phyloP scores from a whole-genome alignment of 352 stramenopile genomes.

The Globisporangium abappressorium region DNA sequence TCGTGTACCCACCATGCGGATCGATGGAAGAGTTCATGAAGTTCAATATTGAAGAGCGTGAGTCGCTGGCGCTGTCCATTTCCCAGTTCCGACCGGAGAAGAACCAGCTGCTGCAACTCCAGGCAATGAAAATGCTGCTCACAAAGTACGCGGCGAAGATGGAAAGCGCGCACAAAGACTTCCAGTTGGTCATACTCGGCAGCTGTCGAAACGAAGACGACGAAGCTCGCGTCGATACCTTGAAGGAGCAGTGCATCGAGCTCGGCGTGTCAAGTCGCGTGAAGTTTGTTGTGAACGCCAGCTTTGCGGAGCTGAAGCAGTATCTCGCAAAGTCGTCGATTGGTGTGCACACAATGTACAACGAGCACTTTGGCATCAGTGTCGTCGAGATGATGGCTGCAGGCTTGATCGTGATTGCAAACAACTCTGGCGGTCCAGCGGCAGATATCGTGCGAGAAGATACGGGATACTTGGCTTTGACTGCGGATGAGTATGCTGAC shows the following conservation, averaged over 20 bases:
- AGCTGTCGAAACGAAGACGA: constrained; percentile 95
- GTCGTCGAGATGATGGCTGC: constrained; percentile 99
- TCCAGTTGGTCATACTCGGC: constrained; percentile 95
- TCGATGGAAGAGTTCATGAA: constrained; percentile 76
- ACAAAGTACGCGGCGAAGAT: constrained; percentile 46
- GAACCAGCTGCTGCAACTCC: constrained; percentile 95
- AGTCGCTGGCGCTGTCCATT: constrained; percentile 92
- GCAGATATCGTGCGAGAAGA: constrained; percentile 89
- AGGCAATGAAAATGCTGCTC: constrained; percentile 75
- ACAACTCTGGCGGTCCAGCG: constrained; percentile 96
- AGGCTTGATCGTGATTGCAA: constrained; percentile 94
- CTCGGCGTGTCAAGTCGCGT: constrained; percentile 84
- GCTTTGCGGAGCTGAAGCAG: constrained; percentile 90
- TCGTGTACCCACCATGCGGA: constrained; percentile 97
- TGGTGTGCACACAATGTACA: constrained; percentile 99
- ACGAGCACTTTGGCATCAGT: constrained; percentile 99
- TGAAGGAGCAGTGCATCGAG: constrained; percentile 76
- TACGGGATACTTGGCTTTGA: constrained; percentile 81
- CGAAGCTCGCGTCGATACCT: constrained; percentile 77
- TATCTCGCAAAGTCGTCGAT: constrained; percentile 86
- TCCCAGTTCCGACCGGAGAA: constrained; percentile 99
- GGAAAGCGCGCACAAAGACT: constrained; percentile 41
- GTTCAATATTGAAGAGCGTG: constrained; percentile 51
- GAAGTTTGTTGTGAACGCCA: constrained; percentile 94
- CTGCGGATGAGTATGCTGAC: constrained; percentile 87